These are phyloP conservation scores for Tetracladium setigerum DNA, from an alignment of 495 filamentous ascomycete species.

Conservation along the genomic window DNA sequence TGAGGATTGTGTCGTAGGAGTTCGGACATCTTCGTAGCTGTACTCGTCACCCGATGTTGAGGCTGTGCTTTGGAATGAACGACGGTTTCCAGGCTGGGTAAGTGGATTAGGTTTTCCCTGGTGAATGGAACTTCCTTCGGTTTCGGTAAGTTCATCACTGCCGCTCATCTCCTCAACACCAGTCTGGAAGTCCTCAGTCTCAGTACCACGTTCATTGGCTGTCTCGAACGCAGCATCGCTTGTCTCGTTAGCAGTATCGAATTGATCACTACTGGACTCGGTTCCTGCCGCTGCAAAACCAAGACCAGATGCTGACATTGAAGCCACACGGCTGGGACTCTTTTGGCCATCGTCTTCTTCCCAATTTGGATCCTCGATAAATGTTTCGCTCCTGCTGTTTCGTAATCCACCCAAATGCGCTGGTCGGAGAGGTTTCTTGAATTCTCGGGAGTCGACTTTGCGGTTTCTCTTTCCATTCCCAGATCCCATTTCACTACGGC, in stretches of 20 bases:
- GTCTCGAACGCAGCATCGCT: slow-evolving; percentile 77
- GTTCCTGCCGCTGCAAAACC: slow-evolving; percentile 11
- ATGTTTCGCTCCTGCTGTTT: slow-evolving; percentile 65
- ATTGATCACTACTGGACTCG: slow-evolving; percentile 49
- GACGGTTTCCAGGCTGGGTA: slow-evolving; percentile 37
- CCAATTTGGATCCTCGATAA: slow-evolving; percentile 82
- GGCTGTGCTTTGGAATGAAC: slow-evolving; percentile 79
- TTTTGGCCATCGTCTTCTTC: slow-evolving; percentile 60
- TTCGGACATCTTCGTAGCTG: slow-evolving; percentile 40
- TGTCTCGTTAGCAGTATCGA: slow-evolving; percentile 79
- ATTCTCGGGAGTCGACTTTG: slow-evolving; percentile 60
- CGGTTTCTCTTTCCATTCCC: slow-evolving; percentile 53
- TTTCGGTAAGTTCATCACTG: slow-evolving; percentile 81
- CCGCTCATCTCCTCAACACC: slow-evolving; percentile 76
- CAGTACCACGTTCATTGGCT: slow-evolving; percentile 72
- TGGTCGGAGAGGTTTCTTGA: slow-evolving; percentile 69
- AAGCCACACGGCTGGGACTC: slow-evolving; percentile 33
- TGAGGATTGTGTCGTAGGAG: slow-evolving; percentile 38
- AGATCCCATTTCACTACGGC: slow-evolving; percentile 51
- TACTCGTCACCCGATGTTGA: slow-evolving; percentile 82
- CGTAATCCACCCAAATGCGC: slow-evolving; percentile 72
- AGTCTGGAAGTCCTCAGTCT: slow-evolving; percentile 93
- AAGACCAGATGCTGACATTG: slow-evolving; percentile 6
- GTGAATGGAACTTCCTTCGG: slow-evolving; percentile 52
- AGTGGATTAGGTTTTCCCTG: slow-evolving; percentile 19